phyloP scores from a whole-genome alignment of 495 filamentous ascomycete species.

The Penicillium manginii region DNA sequence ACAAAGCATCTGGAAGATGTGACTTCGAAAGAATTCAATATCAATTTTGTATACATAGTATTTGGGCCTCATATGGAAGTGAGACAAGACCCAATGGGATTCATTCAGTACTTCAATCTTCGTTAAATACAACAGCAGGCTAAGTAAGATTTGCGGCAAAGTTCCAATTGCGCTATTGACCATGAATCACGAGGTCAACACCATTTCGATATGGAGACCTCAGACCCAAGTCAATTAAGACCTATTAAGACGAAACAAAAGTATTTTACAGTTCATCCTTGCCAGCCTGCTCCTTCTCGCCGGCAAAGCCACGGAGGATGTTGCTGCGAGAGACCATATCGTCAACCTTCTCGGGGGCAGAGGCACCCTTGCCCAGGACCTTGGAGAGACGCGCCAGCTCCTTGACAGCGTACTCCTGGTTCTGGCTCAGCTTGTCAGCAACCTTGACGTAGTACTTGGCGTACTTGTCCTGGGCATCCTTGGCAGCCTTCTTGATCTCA shows the following conservation, averaged over 20 bases:
- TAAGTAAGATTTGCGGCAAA: not conserved
- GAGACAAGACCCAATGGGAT: not conserved
- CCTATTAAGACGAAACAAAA: conserved; percentile 8
- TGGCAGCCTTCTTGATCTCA: conserved; percentile 71
- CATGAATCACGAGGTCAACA: not conserved
- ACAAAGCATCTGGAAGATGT: conserved; percentile 5
- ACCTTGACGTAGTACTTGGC: conserved; percentile 95
- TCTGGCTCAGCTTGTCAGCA: conserved; percentile 78
- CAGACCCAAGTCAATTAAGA: conserved; percentile 13
- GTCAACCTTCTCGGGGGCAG: conserved; percentile 85
- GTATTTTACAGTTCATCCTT: conserved; percentile 69
- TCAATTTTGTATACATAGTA: not conserved
- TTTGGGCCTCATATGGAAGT: not conserved
- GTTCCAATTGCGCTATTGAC: not conserved
- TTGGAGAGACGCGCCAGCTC: conserved; percentile 80
- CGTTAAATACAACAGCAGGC: not conserved
- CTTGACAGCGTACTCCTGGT: conserved; percentile 78
- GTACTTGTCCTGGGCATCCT: conserved; percentile 74
- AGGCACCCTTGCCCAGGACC: conserved; percentile 81
- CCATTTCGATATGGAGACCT: not conserved
- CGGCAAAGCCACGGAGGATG: conserved; percentile 79
- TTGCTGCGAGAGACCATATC: conserved; percentile 87
- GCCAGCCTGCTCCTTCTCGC: conserved; percentile 36
- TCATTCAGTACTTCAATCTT: not conserved
- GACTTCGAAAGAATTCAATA: not conserved